Base-by-base conservation (phyloP, 176 grass and related monocot genomes). In the Pontederia paniculata region DNA sequence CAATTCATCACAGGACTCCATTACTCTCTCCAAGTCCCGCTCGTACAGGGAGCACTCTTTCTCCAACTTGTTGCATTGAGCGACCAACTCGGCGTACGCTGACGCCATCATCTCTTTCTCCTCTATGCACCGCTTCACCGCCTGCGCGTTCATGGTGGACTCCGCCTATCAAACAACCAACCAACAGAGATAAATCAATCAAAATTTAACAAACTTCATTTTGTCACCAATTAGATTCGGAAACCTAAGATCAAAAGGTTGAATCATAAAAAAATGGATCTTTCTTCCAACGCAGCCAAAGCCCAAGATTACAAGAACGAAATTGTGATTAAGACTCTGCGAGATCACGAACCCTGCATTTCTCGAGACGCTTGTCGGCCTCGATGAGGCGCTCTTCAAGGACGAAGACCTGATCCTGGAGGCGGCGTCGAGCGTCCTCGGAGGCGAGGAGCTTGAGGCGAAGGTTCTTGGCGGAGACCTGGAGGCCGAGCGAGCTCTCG, bases 1-100 rank as follows among this genome's bases (percentile, higher is more conserved):
- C 21, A 89, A 73, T 0, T 97, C 83, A 53, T 97, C 91, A 23
- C 78, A 86, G 10, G 91, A 81, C 60, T 97, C 91, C 86, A 90
- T 88, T 50, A 74, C 65, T 18, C 79, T 84, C 65, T 97, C 82
- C 10, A 89, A 83, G 58, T 97, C 91, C 2, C 82, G 85, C 74
- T 97, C 91, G 70, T 83, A 90, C 54, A 97, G 83, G 6, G 71
- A 19, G 71, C 82, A 86, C 68, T 97, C 86, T 56, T 69, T 72
- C 67, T 89, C 78, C 71, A 81, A 62, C 67, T 78, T 87, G 21
- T 64, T 15, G 63, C 60, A 80, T 50, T 81, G 78, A 17, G 66
- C 48, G 58, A 71, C 60, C 74, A 90, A 58, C 2, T 84, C 64
- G 45, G 65, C 57, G 63, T 63, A 89, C 4, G 23, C 53, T 8